Evolutionary conservation across 2,329 filamentous ascomycete species (phyloP).

Genomic region (Talaromyces funiculosus): DNA sequence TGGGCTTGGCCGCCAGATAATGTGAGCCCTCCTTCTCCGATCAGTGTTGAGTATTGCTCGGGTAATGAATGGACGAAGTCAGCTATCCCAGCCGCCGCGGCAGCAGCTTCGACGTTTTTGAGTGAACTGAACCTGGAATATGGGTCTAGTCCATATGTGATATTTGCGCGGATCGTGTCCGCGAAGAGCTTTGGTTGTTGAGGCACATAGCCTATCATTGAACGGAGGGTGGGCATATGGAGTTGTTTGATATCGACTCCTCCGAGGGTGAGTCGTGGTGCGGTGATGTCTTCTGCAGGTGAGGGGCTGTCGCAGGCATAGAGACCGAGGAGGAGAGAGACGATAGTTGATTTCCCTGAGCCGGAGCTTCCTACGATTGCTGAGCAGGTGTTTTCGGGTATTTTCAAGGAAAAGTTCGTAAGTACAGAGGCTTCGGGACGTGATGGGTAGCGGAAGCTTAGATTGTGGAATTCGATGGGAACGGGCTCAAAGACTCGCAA

Average conservation of each 20-base stretch:
- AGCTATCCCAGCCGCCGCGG: slow-evolving; percentile 58
- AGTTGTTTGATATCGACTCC: slow-evolving; percentile 53
- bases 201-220: slow-evolving; percentile 54
- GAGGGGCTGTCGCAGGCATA: slow-evolving; percentile 42
- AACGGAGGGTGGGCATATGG: slow-evolving; percentile 56
- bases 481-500: slow-evolving; percentile 37
- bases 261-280: slow-evolving; percentile 47
- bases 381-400: slow-evolving; percentile 59
- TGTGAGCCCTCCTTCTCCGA: slow-evolving; percentile 69
- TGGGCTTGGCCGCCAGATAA: slow-evolving; percentile 81
- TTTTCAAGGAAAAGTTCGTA: slow-evolving; percentile 57
- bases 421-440: slow-evolving; percentile 52
- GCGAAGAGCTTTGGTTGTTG: slow-evolving; percentile 60
- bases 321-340: slow-evolving; percentile 67
- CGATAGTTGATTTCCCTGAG: slow-evolving; percentile 84
- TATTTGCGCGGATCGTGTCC: slow-evolving; percentile 46
- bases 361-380: slow-evolving; percentile 81
- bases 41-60: slow-evolving; percentile 62
- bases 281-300: slow-evolving; percentile 12
- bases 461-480: slow-evolving; percentile 54
- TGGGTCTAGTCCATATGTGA: slow-evolving; percentile 66
- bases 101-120: slow-evolving; percentile 50
- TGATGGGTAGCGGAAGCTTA: slow-evolving; percentile 68
- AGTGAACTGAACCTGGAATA: slow-evolving; percentile 47
- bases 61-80: slow-evolving; percentile 71